phyloP scores from a whole-genome alignment of 163 green algal genomes.

The Scenedesmus sp. region DNA sequence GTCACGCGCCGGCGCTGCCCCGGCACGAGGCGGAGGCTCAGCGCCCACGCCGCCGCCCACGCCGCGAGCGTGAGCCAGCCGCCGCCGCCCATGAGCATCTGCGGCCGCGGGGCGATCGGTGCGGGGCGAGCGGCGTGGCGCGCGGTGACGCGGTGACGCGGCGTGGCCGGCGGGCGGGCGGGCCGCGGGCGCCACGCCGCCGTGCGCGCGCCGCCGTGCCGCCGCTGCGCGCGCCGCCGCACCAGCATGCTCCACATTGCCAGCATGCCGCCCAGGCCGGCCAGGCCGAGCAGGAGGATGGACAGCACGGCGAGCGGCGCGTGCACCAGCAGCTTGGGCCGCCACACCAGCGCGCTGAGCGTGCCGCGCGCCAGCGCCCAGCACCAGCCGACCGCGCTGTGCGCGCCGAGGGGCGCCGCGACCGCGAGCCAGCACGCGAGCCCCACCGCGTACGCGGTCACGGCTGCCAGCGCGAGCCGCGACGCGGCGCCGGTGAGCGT shows the following conservation, averaged over 20 bases:
- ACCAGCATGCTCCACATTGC: constrained; percentile 10
- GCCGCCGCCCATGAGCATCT: constrained; percentile 3
- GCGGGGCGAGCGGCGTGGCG: no score
- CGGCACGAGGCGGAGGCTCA: not conserved
- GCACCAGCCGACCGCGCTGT: constrained; percentile 23
- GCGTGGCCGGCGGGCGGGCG: no score
- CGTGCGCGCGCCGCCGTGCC: no score
- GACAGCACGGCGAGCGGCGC: not conserved
- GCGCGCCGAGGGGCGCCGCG: not conserved
- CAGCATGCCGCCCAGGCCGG: not conserved
- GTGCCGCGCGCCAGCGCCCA: not conserved
- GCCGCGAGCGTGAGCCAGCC: not conserved
- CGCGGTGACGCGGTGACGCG: no score
- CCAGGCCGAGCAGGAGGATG: constrained; percentile 4
- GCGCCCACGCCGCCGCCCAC: not conserved
- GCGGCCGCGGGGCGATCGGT: not conserved
- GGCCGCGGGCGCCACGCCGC: no score
- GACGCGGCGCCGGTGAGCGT: not conserved
- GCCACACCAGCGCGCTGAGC: not conserved
- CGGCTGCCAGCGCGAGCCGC: not conserved
- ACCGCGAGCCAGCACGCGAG: not conserved
- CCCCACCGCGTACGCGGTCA: not conserved
- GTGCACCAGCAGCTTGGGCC: constrained; percentile 13
- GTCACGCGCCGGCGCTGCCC: no score
- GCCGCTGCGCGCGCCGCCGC: not conserved